Conservation (phyloP, 2,329 filamentous ascomycete species). For the Alternaria sp. region DNA sequence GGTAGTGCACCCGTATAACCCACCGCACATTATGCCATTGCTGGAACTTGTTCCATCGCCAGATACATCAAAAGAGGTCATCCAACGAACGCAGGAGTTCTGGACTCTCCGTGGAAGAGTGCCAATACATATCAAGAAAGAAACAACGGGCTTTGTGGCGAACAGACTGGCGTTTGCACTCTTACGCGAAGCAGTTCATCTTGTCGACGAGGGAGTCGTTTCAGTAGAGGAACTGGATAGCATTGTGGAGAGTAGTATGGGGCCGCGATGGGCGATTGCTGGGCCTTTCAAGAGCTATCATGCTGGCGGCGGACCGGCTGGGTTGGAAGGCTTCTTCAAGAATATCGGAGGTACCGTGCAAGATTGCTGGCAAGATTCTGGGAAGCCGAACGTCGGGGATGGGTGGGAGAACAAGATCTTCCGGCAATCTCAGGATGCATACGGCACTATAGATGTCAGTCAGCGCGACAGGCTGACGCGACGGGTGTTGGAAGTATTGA, state of each 20-base stretch:
- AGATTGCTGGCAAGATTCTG: slow-evolving; percentile 62
- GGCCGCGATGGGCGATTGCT: slow-evolving; percentile 41
- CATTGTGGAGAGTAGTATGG: slow-evolving; percentile 49
- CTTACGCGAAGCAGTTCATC: slow-evolving; percentile 62
- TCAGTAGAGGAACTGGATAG: slow-evolving; percentile 62
- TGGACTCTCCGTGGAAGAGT: slow-evolving; percentile 54
- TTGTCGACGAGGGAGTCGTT: slow-evolving; percentile 63
- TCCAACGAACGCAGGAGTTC: slow-evolving; percentile 56
- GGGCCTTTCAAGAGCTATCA: slow-evolving; percentile 68
- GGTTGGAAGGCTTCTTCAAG: slow-evolving; percentile 61
- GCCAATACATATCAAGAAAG: slow-evolving; percentile 61
- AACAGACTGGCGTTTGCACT: slow-evolving; percentile 67
- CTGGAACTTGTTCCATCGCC: slow-evolving; percentile 65
- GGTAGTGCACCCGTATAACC: slow-evolving; percentile 69
- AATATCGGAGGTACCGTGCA: slow-evolving; percentile 66
- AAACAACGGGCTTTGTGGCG: slow-evolving; percentile 65
- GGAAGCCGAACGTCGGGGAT: slow-evolving; percentile 52
- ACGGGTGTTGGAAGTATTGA: slow-evolving; percentile 52
- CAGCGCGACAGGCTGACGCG: slow-evolving; percentile 55
- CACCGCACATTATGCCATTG: slow-evolving; percentile 68
- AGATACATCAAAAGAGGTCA: slow-evolving; percentile 49
- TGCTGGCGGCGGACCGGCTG: slow-evolving; percentile 64
- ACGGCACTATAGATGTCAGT: slow-evolving; percentile 54
- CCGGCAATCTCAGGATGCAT: slow-evolving; percentile 55
- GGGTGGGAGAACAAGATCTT: slow-evolving; percentile 59